Evolutionary conservation across 1,139 yeast species (phyloP), one percentile per base, ranked within the genome.

Genomic region (Candida glucosophila): DNA sequence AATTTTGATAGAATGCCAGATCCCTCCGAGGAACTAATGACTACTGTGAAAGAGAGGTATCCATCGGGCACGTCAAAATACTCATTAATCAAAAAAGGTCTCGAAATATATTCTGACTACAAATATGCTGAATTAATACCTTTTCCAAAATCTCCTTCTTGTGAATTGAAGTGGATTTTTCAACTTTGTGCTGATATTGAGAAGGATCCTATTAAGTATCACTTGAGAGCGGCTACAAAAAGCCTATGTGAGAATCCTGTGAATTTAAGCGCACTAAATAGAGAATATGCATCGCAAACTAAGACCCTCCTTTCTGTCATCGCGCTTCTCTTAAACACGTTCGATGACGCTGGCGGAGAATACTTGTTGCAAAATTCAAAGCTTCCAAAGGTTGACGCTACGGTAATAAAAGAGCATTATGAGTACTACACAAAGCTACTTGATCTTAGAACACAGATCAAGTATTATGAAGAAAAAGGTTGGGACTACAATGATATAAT

Each of bases 61-160:
- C 77, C 77, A 0, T 66, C 71, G 19, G 77, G 77, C 0, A 65
- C 74, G 1, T 67, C 75, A 6, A 67, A 64, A 39, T 62, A 59
- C 36, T 56, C 65, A 4, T 41, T 70, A 13, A 47, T 67, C 12
- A 55, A 65, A 19, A 67, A 58, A 30, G 44, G 64, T 3, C 40
- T 70, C 10, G 65, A 58, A 25, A 44, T 44, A 17, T 34, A 58
- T 9, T 43, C 41, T 5, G 49, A 46, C 23, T 47, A 44, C 36
- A 31, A 39, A 12, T 52, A 36, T 31, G 30, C 58, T 8, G 32
- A 31, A 26, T 36, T 55, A 14, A 39, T 53, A 15, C 53, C 51
- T 5, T 47, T 33, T 25, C 57, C 57, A 4, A 14, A 25, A 7
- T 19, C 29, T 2, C 37, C 38, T 4, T 29, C 43, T 3, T 47